Evolutionary conservation across 805 yeast species (phyloP).

Genomic region (Myxozyma kluyveri): DNA sequence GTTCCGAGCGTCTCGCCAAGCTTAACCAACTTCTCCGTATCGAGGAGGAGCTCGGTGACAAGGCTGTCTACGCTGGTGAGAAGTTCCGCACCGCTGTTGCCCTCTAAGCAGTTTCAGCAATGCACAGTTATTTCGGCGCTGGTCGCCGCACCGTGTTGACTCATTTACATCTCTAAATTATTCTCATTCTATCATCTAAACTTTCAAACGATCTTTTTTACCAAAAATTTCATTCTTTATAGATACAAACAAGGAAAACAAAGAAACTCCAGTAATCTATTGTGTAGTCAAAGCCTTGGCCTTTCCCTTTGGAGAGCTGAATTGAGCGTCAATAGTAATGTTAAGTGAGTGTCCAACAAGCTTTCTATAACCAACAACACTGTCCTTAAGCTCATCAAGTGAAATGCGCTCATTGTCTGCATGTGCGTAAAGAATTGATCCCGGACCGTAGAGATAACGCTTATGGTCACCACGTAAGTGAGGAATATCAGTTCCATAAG

Average conservation of each 20-base stretch:
- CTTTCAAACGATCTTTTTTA: no score
- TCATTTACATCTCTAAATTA: background rate
- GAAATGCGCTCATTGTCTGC: slow-evolving; percentile 31
- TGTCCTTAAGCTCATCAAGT: slow-evolving; percentile 46
- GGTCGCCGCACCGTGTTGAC: background rate
- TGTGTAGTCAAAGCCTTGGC: no score
- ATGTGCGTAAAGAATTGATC: slow-evolving; percentile 36
- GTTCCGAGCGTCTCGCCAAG: slow-evolving; percentile 99
- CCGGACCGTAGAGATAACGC: slow-evolving; percentile 65
- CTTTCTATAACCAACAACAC: slow-evolving; percentile 54
- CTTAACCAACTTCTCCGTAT: slow-evolving; percentile 97
- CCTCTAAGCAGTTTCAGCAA: slow-evolving; percentile 2
- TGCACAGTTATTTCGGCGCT: background rate
- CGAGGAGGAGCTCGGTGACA: slow-evolving; percentile 97
- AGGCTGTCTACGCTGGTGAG: slow-evolving; percentile 61
- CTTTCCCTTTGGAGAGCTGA: no score
- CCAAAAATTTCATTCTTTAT: no score
- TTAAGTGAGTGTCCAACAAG: slow-evolving; percentile 36
- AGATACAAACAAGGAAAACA: no score
- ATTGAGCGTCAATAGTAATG: background rate
- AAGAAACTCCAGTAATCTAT: no score
- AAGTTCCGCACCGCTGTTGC: slow-evolving; percentile 26
- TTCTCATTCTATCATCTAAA: no score
- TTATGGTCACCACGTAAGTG: slow-evolving; percentile 42
- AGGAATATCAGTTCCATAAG: slow-evolving; percentile 57